Conservation (phyloP, 2,329 filamentous ascomycete species). For the Neofusicoccum sp. region DNA sequence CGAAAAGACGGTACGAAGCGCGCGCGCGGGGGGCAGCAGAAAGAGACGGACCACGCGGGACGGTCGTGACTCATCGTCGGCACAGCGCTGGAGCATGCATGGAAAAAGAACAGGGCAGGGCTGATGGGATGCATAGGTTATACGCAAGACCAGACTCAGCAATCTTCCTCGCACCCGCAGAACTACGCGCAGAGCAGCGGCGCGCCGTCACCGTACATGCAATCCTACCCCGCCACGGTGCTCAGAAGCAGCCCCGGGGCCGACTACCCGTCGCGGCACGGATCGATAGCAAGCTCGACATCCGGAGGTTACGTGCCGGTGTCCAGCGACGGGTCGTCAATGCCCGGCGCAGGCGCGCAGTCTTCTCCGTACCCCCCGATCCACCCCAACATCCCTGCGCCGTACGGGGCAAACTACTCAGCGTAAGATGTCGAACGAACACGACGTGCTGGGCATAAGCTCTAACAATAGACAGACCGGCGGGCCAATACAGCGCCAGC, state of each 20-base stretch:
- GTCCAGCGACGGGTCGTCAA: slow-evolving; percentile 27
- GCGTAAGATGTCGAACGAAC: slow-evolving; percentile 29
- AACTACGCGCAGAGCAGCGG: slow-evolving; percentile 21
- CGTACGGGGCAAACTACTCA: slow-evolving; percentile 35
- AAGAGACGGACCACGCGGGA: background rate
- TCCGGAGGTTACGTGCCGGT: slow-evolving; percentile 29
- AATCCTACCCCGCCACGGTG: slow-evolving; percentile 14
- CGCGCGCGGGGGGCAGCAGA: background rate
- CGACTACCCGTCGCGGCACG: slow-evolving; percentile 15
- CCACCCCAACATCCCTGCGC: slow-evolving; percentile 34
- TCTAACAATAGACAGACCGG: slow-evolving; percentile 28
- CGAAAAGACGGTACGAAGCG: background rate
- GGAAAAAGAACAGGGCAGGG: background rate
- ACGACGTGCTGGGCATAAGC: background rate
- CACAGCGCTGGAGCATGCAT: background rate
- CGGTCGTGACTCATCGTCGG: background rate
- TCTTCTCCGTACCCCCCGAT: slow-evolving; percentile 37
- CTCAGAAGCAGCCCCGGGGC: slow-evolving; percentile 18
- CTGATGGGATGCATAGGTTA: slow-evolving; percentile 15
- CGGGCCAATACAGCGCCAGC: slow-evolving; percentile 35
- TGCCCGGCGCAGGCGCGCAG: slow-evolving; percentile 32
- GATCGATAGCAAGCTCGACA: slow-evolving; percentile 31
- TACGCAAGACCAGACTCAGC: slow-evolving; percentile 16
- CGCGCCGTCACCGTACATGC: slow-evolving; percentile 19
- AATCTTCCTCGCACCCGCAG: slow-evolving; percentile 16